Base-by-base conservation (phyloP, 75 land plant genomes). In the Cunninghamia lanceolata region DNA sequence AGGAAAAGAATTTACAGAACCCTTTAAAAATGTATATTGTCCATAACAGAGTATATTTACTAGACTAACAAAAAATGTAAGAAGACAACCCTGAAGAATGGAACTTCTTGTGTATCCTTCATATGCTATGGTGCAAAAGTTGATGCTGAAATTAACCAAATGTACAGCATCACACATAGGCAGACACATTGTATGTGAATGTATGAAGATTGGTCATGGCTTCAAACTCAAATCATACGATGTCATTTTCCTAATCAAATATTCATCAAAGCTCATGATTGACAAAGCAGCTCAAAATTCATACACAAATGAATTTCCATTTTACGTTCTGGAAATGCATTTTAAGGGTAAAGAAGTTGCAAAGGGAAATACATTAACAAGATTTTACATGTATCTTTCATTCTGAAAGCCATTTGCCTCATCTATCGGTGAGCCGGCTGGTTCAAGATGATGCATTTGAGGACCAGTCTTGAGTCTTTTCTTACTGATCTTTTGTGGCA, bases 331-430 rank as follows among this genome's bases (percentile, higher is more conserved):
- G 21, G 32, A 45, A 10, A n/a, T 40, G 75, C 75, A 34, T 38
- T 45, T n/a, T n/a, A 10, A 19, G 30, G 82, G 82, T 32, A 28
- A 80, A 43, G 30, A 43, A 42, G 13, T 42, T 28, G n/a, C 50
- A 9, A 0, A 34, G 50, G 45, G 13, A 3, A 40, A 42, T 21
- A 40, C 15, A 43, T n/a, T n/a, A 10, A 43, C 46, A 80, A 80
- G n/a, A 80, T 80, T 42, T 80, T 45, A 80, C 30, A 45, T 28
- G 9, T 80, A 80, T 80, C 82, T 80, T 45, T 45, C 50, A n/a
- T 43, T 80, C 45, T 80, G 47, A 80, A 80, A 80, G 82, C 50
- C 82, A 80, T 80, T 80, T 43, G 50, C 14, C 82, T 80, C 82
- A 80, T 40, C 46, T 40, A 4, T 45, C 2, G 82, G 47, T 19